phyloP scores from a whole-genome alignment of 1,284 basidiomycete species.

The Cutaneotrichosporon arboriforme region DNA sequence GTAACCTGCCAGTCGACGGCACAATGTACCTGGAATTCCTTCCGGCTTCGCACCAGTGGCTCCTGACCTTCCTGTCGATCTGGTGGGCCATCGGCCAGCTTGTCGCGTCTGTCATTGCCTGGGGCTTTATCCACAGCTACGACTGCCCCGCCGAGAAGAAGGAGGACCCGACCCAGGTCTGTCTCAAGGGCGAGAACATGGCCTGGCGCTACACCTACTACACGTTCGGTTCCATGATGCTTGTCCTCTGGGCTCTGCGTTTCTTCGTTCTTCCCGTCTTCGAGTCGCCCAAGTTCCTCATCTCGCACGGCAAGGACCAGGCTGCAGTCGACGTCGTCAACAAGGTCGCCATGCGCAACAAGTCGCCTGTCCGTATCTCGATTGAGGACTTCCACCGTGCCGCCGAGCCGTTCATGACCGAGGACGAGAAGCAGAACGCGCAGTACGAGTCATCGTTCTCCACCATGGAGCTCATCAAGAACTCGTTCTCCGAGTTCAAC shows the following conservation, averaged over 20 bases:
- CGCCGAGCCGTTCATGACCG: conserved; percentile 31
- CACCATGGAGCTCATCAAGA: conserved; percentile 43
- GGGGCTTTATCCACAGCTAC: conserved; percentile 23
- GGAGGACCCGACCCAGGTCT: conserved; percentile 14
- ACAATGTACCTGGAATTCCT: conserved; percentile 58
- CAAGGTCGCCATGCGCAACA: conserved; percentile 54
- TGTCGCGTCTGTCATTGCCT: conserved; percentile 53
- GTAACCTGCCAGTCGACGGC: conserved; percentile 58
- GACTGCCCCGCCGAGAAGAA: conserved; percentile 5
- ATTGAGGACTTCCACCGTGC: conserved; percentile 50
- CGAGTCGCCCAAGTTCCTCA: conserved; percentile 60
- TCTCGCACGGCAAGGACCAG: conserved; percentile 56
- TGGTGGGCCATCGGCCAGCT: conserved; percentile 60
- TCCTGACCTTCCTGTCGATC: conserved; percentile 59
- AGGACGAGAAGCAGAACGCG: conserved; percentile 21
- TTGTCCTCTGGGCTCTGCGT: conserved; percentile 45
- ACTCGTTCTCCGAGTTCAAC: conserved; percentile 50
- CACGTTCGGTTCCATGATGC: conserved; percentile 51
- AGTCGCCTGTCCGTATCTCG: conserved; percentile 51
- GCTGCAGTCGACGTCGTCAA: conserved; percentile 54
- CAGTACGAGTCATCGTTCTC: conserved; percentile 25
- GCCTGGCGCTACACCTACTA: conserved; percentile 62
- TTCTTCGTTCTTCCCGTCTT: conserved; percentile 50
- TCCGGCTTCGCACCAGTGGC: conserved; percentile 57
- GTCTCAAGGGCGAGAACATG: conserved; percentile 53